Evolutionary conservation across 2,329 filamentous ascomycete species (phyloP).

Genomic region (Pseudocercospora fijiensis): DNA sequence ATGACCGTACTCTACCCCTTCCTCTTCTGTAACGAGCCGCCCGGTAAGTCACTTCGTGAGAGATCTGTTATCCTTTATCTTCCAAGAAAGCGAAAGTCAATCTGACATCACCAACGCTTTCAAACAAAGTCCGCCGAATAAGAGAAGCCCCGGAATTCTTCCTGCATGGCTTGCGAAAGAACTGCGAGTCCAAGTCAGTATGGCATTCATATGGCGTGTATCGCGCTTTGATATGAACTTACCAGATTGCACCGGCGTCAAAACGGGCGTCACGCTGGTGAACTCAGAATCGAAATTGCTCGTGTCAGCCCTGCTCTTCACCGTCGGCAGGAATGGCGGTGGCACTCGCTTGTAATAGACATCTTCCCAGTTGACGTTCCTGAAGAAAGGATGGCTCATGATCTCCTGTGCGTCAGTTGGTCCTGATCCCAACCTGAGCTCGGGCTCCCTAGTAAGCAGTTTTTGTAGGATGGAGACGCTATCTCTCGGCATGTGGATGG

Average conservation of each 20-base stretch:
- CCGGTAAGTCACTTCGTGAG: not conserved
- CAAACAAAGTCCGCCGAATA: conserved; percentile 90
- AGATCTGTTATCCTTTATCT: not conserved
- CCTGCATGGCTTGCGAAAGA: conserved; percentile 96
- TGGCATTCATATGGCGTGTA: not conserved
- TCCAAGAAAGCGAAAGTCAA: conserved; percentile 7
- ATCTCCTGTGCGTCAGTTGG: conserved; percentile 97
- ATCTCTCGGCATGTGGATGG: conserved; percentile 97
- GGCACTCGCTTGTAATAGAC: conserved; percentile 92
- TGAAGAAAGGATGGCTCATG: conserved; percentile 98
- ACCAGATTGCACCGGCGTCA: conserved; percentile 97
- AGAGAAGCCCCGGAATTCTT: conserved; percentile 98
- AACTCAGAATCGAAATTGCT: conserved; percentile 99
- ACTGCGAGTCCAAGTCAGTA: conserved; percentile 56
- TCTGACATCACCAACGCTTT: conserved; percentile 26
- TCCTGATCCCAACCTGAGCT: conserved; percentile 86
- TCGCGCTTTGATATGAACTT: conserved; percentile 46
- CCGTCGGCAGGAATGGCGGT: conserved; percentile 84
- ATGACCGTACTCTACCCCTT: conserved; percentile 16
- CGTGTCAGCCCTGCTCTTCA: conserved; percentile 93
- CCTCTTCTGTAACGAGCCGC: not conserved
- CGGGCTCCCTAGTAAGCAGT: conserved; percentile 90
- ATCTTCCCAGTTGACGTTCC: conserved; percentile 97
- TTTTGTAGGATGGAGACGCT: conserved; percentile 98
- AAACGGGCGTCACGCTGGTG: conserved; percentile 93